Base-by-base conservation (phyloP, 116 monocot genomes). In the Trichopus zeylanicus region DNA sequence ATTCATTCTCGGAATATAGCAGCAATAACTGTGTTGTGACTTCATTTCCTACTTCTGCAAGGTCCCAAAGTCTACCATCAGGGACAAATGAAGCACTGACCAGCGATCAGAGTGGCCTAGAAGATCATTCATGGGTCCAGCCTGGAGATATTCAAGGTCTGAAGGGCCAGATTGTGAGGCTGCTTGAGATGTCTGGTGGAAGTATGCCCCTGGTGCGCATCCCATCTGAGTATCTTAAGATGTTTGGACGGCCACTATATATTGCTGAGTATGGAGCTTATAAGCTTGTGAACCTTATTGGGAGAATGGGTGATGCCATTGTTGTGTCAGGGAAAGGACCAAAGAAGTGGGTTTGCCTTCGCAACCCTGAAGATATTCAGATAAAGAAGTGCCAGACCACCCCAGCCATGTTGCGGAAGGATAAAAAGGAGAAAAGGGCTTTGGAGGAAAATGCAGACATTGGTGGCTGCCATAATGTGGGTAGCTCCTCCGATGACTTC, bases 111-210 rank as follows among this genome's bases (percentile, higher is more conserved):
- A 71, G 48, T 54, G 53, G 62, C 26, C 24, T 34, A 4, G 59
- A 76, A 46, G 83, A 76, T 26, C 29, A 33, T 7, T 23, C 61
- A 62, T 90, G 79, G 83, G 81, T 79, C 31, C 77, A 73, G 53
- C 89, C 89, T 8, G 86, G 89, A 28, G 89, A 86, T 77, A 52
- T 94, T 48, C 69, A 81, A 52, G 83, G 89, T 13, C 56, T 94
- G 73, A 94, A 86, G 65, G 68, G 69, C 13, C 86, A 86, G 57
- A 30, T 94, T 25, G 53, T 74, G 19, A 80, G 65, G 53, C 53
- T 94, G 26, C 69, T 89, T 31, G 81, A 89, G 60, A 56, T 67
- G 28, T 86, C 66, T 15, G 86, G 94, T 51, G 94, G 94, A 63
- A 83, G 72, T 55, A 31, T 90, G 48, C 79, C 83, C 24, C 77